These are phyloP conservation scores for Phytophthora megakarya DNA, from an alignment of 352 stramenopile genomes.

Conservation along the genomic window DNA sequence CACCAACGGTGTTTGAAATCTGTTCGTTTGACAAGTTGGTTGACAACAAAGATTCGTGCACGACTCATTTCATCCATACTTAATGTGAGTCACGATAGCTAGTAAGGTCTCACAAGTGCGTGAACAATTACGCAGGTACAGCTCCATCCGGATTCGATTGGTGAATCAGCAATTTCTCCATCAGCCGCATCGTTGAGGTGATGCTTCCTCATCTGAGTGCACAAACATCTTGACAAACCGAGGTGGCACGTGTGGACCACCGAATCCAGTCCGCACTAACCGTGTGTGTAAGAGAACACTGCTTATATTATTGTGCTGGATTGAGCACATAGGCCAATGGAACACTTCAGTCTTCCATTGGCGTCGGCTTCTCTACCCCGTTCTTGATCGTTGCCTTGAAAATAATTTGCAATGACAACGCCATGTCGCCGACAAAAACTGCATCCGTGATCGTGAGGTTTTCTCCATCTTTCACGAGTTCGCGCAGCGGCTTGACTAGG, in stretches of 20 bases:
- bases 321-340: background rate
- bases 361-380: slow-evolving; percentile 22
- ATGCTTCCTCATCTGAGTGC: too few species aligned
- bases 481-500: slow-evolving; percentile 87
- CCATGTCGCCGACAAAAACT: slow-evolving; percentile 87
- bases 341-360: slow-evolving; percentile 25
- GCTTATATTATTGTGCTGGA: slow-evolving; percentile 15
- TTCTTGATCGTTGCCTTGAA: slow-evolving; percentile 46
- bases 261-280: slow-evolving; percentile 21
- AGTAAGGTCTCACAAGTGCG: too few species aligned
- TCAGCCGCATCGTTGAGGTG: too few species aligned
- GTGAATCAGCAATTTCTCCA: too few species aligned
- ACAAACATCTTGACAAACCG: slow-evolving; percentile 34
- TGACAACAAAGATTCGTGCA: too few species aligned
- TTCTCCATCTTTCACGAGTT: slow-evolving; percentile 91
- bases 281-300: background rate
- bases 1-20: slow-evolving; percentile 29
- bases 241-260: slow-evolving; percentile 18
- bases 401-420: slow-evolving; percentile 67
- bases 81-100: too few species aligned
- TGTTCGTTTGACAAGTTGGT: too few species aligned
- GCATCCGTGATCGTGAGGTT: slow-evolving; percentile 94
- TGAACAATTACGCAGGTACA: too few species aligned
- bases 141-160: too few species aligned
- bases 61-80: too few species aligned